Evolutionary conservation across 2,329 filamentous ascomycete species (phyloP).

Genomic region (Scedosporium apiospermum): DNA sequence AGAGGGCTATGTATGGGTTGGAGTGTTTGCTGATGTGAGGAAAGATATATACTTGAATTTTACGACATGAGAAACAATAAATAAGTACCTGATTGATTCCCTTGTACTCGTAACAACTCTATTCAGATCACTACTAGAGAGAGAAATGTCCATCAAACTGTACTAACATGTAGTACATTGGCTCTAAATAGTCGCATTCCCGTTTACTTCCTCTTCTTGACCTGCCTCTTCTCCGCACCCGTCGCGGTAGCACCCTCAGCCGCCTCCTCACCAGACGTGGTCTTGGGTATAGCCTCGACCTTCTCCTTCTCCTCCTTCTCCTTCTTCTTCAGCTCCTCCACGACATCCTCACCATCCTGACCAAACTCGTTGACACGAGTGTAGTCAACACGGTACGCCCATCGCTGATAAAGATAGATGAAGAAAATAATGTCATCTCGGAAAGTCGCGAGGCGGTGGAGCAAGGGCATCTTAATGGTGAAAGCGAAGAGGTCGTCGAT

Average conservation of each 20-base stretch:
- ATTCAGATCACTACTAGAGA: no score
- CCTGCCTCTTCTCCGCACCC: slow-evolving; percentile 38
- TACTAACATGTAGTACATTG: no score
- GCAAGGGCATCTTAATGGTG: slow-evolving; percentile 96
- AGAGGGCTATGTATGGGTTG: slow-evolving; percentile 94
- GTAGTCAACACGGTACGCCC: slow-evolving; percentile 86
- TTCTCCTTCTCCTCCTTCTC: slow-evolving; percentile 26
- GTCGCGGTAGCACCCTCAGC: slow-evolving; percentile 30
- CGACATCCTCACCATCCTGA: slow-evolving; percentile 89
- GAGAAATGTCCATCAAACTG: no score
- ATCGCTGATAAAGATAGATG: slow-evolving; percentile 90
- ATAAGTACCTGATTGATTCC: neutral
- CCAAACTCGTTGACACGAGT: slow-evolving; percentile 94
- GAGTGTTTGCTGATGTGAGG: slow-evolving; percentile 76
- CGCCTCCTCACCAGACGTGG: slow-evolving; percentile 23
- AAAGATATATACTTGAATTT: neutral
- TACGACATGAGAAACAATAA: neutral
- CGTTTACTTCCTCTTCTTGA: slow-evolving; percentile 30
- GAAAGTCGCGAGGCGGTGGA: slow-evolving; percentile 86
- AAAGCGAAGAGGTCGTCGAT: slow-evolving; percentile 98
- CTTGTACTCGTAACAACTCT: no score
- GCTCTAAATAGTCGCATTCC: neutral
- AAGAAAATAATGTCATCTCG: slow-evolving; percentile 98
- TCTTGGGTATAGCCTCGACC: slow-evolving; percentile 27
- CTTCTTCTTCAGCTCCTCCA: slow-evolving; percentile 29